Evolutionary conservation across 2,329 filamentous ascomycete genomes (phyloP).

Genomic region (Fulvia fulva): DNA sequence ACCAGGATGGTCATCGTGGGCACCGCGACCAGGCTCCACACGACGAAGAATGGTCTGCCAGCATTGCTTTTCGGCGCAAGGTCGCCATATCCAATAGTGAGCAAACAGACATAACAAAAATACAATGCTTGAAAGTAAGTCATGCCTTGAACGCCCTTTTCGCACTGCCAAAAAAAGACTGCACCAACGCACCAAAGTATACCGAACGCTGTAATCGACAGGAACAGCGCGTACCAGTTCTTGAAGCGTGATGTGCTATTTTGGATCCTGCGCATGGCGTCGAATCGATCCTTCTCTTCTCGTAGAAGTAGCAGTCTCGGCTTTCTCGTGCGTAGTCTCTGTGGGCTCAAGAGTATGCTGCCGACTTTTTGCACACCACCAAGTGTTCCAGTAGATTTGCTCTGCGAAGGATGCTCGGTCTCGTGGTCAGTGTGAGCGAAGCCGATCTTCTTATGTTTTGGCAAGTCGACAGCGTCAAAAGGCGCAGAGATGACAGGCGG

Average conservation of each 20-base stretch:
- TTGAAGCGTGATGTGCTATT: slow-evolving; percentile 59
- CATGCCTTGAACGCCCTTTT: slow-evolving; percentile 53
- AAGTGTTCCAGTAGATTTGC: slow-evolving; percentile 3
- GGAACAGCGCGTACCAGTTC: slow-evolving; percentile 67
- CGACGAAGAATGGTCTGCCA: slow-evolving; percentile 83
- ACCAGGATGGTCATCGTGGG: slow-evolving; percentile 87
- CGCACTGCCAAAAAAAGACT: slow-evolving; percentile 65
- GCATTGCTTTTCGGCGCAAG: slow-evolving; percentile 70
- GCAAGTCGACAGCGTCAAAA: slow-evolving; percentile 9
- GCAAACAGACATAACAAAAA: slow-evolving; percentile 76
- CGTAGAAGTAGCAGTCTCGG: slow-evolving; percentile 55
- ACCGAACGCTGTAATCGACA: slow-evolving; percentile 65
- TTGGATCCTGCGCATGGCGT: slow-evolving; percentile 70
- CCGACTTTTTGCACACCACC: slow-evolving; percentile 18
- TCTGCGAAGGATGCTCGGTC: background rate
- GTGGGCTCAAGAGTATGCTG: slow-evolving; percentile 13
- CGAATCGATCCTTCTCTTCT: slow-evolving; percentile 42
- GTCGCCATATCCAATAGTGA: slow-evolving; percentile 87
- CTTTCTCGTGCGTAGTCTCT: slow-evolving; percentile 24
- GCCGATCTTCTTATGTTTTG: slow-evolving; percentile 9
- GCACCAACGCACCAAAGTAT: slow-evolving; percentile 79
- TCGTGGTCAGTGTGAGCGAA: slow-evolving; percentile 14
- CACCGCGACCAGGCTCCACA: slow-evolving; percentile 82
- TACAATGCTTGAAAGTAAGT: slow-evolving; percentile 79
- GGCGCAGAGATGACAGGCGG: slow-evolving; percentile 15